Evolutionary conservation across 768 basidiomycete genomes (phyloP), one percentile per base, ranked within the genome.

Genomic region (Lentinula guzmanii): DNA sequence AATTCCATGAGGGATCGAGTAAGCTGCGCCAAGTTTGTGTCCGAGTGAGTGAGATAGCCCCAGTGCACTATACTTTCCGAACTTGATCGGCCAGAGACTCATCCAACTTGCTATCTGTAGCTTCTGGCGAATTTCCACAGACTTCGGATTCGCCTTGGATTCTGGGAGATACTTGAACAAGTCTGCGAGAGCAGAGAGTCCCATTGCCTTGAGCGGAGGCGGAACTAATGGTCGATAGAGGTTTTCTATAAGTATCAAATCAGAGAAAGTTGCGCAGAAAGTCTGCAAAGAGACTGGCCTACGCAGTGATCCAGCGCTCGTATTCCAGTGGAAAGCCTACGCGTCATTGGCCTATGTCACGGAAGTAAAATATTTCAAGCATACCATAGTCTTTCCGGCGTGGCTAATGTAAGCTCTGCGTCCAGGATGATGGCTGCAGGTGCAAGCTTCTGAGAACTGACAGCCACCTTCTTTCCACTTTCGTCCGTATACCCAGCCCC

Each of bases 231-330:
- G 79, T 13, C 84, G 76, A 70, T 91, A 90, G 28, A 91, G 76
- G 39, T 74, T 80, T 67, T 91, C 87, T 89, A 68, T 55, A 28
- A 28, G 28, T 42, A n/a, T 11, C 18, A 24, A 18, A 50, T 24
- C 11, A 4, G 7, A n/a, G 31, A 18, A 28, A 33, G 16, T 52
- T 15, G 28, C 13, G 2, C 16, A 48, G 10, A 6, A 5, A 11
- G 15, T 16, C 34, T 18, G 24, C 24, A 16, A 11, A 55, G 56
- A 42, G 35, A 69, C 82, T 66, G 66, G 84, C 88, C 87, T 58
- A 92, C 83, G 31, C 88, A 84, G 70, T 93, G 91, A 70, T 93
- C 91, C 16, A 93, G 74, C 1, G 91, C 84, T 52, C 90, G 83
- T 59, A 93, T 79, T 6, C 90, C 91, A 7, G 89, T 89, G 16